phyloP scores from a whole-genome alignment of 2,329 filamentous ascomycete genomes.

The Didymella pinodella region DNA sequence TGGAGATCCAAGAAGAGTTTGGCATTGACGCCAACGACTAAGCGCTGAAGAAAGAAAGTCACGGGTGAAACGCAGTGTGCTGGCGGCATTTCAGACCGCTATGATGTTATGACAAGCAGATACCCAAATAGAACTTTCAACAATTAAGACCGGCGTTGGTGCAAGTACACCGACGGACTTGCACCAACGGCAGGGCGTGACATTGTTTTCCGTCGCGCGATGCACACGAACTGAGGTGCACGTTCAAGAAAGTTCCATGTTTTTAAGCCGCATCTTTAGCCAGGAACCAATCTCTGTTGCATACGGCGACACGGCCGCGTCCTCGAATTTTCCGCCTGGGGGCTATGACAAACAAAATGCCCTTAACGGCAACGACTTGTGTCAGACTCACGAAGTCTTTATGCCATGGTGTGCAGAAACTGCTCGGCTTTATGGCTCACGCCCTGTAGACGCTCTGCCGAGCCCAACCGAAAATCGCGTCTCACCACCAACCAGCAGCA shows the following conservation, averaged over 20 bases:
- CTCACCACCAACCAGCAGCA: slow-evolving; percentile 15
- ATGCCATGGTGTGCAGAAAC: slow-evolving; percentile 19
- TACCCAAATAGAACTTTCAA: neutral
- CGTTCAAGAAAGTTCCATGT: slow-evolving; percentile 20
- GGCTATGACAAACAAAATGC: slow-evolving; percentile 38
- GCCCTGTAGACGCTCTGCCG: slow-evolving; percentile 15
- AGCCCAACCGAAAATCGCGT: slow-evolving; percentile 8
- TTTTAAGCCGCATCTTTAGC: slow-evolving; percentile 19
- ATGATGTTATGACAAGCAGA: neutral
- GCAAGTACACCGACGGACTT: neutral
- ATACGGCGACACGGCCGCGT: slow-evolving; percentile 24
- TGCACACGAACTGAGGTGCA: slow-evolving; percentile 15
- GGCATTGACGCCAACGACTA: slow-evolving; percentile 56
- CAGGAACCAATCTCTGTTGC: slow-evolving; percentile 24
- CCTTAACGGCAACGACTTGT: slow-evolving; percentile 32
- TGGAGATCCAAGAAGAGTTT: slow-evolving; percentile 59
- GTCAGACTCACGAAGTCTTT: slow-evolving; percentile 25
- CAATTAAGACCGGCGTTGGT: neutral
- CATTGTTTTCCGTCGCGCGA: slow-evolving; percentile 1
- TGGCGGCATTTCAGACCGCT: neutral
- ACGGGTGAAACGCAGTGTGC: neutral
- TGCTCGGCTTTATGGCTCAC: slow-evolving; percentile 12
- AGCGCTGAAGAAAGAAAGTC: slow-evolving; percentile 21
- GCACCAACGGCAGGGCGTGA: slow-evolving; percentile 4
- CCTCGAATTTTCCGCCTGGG: slow-evolving; percentile 13